Evolutionary conservation across 2,329 filamentous ascomycete species (phyloP), one percentile per base, ranked within the genome.

Genomic region (Aspergillus pseudoterreus): DNA sequence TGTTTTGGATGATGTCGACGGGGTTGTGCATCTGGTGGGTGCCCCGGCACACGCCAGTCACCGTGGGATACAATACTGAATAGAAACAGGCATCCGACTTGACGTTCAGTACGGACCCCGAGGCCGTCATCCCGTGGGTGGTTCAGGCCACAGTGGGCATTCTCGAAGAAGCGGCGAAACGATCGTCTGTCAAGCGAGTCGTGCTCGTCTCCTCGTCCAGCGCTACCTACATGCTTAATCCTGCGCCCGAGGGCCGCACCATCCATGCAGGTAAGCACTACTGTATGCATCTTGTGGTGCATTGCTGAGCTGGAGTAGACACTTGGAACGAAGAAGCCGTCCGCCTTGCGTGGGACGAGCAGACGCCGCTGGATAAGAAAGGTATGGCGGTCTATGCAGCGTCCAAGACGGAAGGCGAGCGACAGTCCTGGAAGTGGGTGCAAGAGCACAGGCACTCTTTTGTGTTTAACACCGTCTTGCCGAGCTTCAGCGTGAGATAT

Each of bases 361-460:
- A 21, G 2, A 33, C 33, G n/a, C 24, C 32, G 17, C 21, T n/a
- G 14, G 15, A 52, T 24, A 41, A 41, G 15, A 47, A 41, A 21
- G 24, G 24, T 6, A 15, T 50, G 8, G 49, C 35, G 8, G 50
- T 62, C 4, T 60, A 62, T 22, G 64, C 67, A 0, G 77, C 76
- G 1, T 71, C 70, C 45, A 82, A 82, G 56, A 72, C 68, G 0
- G 69, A 75, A 52, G 70, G 67, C 0, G 78, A 81, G 60, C 71
- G 71, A 24, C 71, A 70, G 6, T 61, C 76, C 11, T 79, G 76
- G 75, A 71, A 72, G 38, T 80, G 73, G 58, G 59, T 77, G 19
- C 58, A 70, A 39, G 69, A 76, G 41, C 68, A 73, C 9, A 71
- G 74, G 12, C 73, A 75, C 0, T 30, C 49, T 0, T 80, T 81